Conservation (phyloP, 139 green algal species). For the Edaphochlamys debaryana region DNA sequence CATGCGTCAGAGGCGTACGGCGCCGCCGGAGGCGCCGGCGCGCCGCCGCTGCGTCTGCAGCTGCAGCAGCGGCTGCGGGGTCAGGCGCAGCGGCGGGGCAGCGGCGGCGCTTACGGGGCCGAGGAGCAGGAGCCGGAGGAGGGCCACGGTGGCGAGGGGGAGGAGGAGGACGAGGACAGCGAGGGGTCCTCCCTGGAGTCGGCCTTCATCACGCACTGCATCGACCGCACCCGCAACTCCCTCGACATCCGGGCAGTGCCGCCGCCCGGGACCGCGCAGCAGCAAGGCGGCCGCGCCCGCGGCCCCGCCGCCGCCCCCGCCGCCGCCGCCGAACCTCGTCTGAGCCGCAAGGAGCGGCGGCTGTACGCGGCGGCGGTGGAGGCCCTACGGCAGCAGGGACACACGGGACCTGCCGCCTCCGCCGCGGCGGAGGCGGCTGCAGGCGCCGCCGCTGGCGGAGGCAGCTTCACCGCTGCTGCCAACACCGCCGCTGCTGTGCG, state of each 20-base stretch:
- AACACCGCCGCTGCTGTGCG: slow-evolving; percentile 5
- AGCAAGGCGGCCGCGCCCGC: not conserved
- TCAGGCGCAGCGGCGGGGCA: too few species aligned
- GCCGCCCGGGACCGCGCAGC: too few species aligned
- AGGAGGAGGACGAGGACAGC: not conserved
- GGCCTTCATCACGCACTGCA: slow-evolving; percentile 18
- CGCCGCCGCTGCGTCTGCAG: not conserved
- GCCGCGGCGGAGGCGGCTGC: too few species aligned
- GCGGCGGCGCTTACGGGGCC: too few species aligned
- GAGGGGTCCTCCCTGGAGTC: slow-evolving; percentile 9
- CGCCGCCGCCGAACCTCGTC: not conserved
- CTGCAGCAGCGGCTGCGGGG: not conserved
- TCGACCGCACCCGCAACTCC: slow-evolving; percentile 17
- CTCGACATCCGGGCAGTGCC: slow-evolving; percentile 5
- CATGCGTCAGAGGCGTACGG: not conserved
- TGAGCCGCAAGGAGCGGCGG: slow-evolving; percentile 17
- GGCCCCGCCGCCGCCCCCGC: not conserved
- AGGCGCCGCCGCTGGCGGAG: too few species aligned
- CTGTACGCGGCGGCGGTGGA: slow-evolving; percentile 27
- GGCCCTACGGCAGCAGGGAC: not conserved
- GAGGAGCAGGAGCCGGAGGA: not conserved
- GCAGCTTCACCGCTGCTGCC: not conserved
- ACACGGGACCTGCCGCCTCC: not conserved
- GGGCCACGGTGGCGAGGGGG: not conserved
- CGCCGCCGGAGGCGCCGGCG: not conserved